Percentiles rank a stretch among this genome's conserved stretches.
phyloP scores from a whole-genome alignment of 2,329 filamentous ascomycete genomes.

The Pestalotiopsis sp. region DNA sequence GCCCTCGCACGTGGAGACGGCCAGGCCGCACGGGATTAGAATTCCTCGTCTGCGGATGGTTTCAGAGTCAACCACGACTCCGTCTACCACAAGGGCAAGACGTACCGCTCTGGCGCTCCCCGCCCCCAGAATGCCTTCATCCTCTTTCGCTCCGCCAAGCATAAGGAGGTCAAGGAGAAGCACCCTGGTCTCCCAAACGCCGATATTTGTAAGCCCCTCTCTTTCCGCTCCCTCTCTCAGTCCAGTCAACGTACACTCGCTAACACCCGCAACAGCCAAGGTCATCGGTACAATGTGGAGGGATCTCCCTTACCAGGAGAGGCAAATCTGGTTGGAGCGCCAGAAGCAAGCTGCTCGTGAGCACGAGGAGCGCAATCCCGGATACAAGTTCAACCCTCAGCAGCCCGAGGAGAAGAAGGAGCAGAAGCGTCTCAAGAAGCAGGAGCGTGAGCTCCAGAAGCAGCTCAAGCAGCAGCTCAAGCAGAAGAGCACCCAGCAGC shows the following conservation, averaged over 20 bases:
- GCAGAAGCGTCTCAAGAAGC: neutral
- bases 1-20: neutral
- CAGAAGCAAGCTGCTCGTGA: neutral
- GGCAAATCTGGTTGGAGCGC: neutral
- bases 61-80: constrained; percentile 9
- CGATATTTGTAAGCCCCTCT: constrained; percentile 5
- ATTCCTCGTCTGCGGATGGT: neutral
- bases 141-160: neutral
- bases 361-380: neutral
- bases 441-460: constrained; percentile 2
- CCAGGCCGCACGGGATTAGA: neutral
- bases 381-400: neutral
- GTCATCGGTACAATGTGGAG: constrained; percentile 6
- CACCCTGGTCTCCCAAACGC: neutral
- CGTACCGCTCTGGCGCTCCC: constrained; percentile 4
- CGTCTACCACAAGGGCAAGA: neutral
- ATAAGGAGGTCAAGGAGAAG: neutral
- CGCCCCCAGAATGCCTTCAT: constrained; percentile 12
- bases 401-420: constrained; percentile 4
- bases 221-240: neutral
- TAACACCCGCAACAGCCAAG: constrained; percentile 8
- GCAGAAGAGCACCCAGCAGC: neutral
- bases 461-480: neutral
- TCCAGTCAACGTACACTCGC: neutral
- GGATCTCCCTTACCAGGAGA: neutral